Conservation (phyloP, 768 basidiomycete genomes). For the Termitomyces sp. region DNA sequence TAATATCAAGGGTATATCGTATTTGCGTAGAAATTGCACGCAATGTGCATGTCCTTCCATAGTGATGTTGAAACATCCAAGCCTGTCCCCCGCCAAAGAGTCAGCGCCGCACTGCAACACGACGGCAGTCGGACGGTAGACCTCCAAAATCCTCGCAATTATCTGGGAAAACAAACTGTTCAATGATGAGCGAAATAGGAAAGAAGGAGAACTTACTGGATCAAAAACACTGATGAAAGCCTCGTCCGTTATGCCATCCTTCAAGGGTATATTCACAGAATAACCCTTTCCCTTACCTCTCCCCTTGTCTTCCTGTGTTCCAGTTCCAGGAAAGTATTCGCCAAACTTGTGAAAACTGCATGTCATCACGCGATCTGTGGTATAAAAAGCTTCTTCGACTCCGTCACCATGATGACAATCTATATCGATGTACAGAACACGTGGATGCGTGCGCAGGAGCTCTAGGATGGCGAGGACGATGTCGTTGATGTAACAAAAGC, state of each 20-base stretch:
- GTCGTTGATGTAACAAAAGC: slow-evolving; percentile 99
- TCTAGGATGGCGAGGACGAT: slow-evolving; percentile 95
- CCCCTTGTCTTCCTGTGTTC: slow-evolving; percentile 79
- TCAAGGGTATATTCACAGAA: slow-evolving; percentile 87
- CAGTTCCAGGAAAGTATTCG: slow-evolving; percentile 90
- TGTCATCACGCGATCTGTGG: slow-evolving; percentile 96
- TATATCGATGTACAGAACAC: slow-evolving; percentile 96
- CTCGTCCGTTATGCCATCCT: slow-evolving; percentile 93
- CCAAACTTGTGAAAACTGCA: slow-evolving; percentile 97
- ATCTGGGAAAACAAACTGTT: slow-evolving; percentile 41
- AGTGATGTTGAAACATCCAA: slow-evolving; percentile 93
- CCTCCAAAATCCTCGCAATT: slow-evolving; percentile 78
- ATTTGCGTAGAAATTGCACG: slow-evolving; percentile 77
- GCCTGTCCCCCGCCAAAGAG: slow-evolving; percentile 90
- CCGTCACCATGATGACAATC: slow-evolving; percentile 99
- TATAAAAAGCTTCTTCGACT: slow-evolving; percentile 98
- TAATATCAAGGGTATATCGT: slow-evolving; percentile 83
- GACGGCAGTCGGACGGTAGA: slow-evolving; percentile 82
- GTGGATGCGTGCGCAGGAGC: slow-evolving; percentile 75
- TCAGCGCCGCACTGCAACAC: slow-evolving; percentile 96
- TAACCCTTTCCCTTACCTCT: slow-evolving; percentile 83
- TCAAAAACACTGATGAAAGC: slow-evolving; percentile 86
- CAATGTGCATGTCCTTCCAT: slow-evolving; percentile 95
- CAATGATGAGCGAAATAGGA: neutral
- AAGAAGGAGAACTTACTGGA: slow-evolving; percentile 52